phyloP scores from a whole-genome alignment of 495 filamentous ascomycete genomes.

The Daldinia grandis region DNA sequence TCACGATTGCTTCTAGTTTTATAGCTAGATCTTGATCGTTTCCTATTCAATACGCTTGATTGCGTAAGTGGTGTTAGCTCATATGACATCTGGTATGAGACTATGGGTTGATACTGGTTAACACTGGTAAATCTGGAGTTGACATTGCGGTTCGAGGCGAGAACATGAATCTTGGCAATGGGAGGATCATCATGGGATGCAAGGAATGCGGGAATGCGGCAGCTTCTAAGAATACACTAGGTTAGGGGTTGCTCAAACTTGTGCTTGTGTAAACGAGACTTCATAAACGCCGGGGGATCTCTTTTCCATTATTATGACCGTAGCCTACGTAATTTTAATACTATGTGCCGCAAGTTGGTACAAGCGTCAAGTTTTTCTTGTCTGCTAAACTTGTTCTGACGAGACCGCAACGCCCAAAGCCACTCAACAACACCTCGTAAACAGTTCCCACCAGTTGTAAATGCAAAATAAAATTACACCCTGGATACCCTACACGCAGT shows the following conservation, averaged over 20 bases:
- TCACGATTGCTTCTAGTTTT: neutral
- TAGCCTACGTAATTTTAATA: slow-evolving; percentile 16
- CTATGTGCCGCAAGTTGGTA: slow-evolving; percentile 23
- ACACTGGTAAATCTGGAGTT: neutral
- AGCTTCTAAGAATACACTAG: neutral
- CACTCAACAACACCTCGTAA: slow-evolving; percentile 11
- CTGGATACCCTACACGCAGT: neutral
- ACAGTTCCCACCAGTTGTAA: slow-evolving; percentile 7
- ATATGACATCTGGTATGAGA: neutral
- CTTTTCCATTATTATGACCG: slow-evolving; percentile 1
- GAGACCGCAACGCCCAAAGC: slow-evolving; percentile 15
- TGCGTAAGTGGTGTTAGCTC: slow-evolving; percentile 30
- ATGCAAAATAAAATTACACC: slow-evolving; percentile 16
- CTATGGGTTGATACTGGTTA: neutral
- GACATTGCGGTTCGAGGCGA: slow-evolving; percentile 13
- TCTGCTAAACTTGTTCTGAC: neutral
- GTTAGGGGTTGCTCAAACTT: neutral
- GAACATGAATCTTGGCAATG: slow-evolving; percentile 20
- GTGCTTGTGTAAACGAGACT: neutral
- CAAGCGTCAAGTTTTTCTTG: slow-evolving; percentile 15
- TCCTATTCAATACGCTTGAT: slow-evolving; percentile 17
- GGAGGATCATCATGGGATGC: neutral
- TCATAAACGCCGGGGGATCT: neutral
- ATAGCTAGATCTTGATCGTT: slow-evolving; percentile 24
- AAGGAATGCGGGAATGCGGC: slow-evolving; percentile 3